Percentiles rank a stretch among this genome's conserved stretches.
Conservation (phyloP, 2,329 filamentous ascomycete species). For the Neocatenulostroma microsporum region DNA sequence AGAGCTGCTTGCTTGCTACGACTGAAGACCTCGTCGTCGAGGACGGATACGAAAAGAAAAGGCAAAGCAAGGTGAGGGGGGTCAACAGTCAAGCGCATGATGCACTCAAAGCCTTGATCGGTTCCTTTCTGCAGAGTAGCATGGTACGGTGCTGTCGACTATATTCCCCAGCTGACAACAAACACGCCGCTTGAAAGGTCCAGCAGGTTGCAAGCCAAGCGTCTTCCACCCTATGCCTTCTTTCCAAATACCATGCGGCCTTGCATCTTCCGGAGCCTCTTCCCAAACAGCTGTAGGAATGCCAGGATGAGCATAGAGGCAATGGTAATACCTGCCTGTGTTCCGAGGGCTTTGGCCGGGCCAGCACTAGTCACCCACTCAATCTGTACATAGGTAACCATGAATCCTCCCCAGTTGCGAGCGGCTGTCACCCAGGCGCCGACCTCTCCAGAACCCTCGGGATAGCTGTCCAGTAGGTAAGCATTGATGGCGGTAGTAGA, state of each 20-base stretch:
- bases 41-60: no score
- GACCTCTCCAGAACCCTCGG: conserved; percentile 48
- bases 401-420: conserved; percentile 45
- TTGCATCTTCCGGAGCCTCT: conserved; percentile 9
- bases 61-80: no score
- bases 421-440: conserved; percentile 47
- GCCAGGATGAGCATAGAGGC: conserved; percentile 7
- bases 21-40: no score
- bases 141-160: no score
- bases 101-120: no score
- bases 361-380: conserved; percentile 32
- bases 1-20: no score
- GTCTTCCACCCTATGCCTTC: no score
- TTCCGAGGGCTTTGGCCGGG: conserved; percentile 5
- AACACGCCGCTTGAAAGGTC: no score
- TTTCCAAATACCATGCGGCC: conserved; percentile 12
- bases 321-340: conserved; percentile 9
- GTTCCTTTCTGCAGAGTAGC: no score
- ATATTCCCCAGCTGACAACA: no score
- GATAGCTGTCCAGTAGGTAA: conserved; percentile 50
- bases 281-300: conserved; percentile 10
- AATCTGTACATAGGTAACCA: conserved; percentile 44
- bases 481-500: conserved; percentile 46
- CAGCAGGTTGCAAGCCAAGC: no score
- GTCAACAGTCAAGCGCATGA: no score